Evolutionary conservation across 2,329 filamentous ascomycete species (phyloP).

Genomic region (Aureobasidium lini): DNA sequence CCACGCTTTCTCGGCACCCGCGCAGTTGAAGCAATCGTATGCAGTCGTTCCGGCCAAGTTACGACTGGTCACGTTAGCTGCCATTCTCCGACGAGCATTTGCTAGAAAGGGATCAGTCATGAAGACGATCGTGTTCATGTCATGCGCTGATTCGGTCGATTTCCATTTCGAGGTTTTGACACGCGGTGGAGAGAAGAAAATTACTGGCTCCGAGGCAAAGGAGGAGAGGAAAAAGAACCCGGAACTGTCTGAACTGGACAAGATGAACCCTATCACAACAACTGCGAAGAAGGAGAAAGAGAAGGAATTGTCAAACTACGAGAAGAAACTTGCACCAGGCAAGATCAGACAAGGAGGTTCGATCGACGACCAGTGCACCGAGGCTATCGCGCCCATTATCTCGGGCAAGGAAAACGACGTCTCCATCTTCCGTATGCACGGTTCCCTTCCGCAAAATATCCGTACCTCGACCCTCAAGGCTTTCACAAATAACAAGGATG

Average conservation of each 20-base stretch:
- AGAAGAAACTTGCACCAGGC: constrained; percentile 21
- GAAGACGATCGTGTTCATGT: constrained; percentile 96
- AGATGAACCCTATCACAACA: constrained; percentile 16
- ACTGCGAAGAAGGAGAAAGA: constrained; percentile 14
- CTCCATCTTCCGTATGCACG: constrained; percentile 80
- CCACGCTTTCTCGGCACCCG: constrained; percentile 67
- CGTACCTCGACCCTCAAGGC: constrained; percentile 78
- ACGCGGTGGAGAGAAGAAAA: constrained; percentile 31
- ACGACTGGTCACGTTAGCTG: constrained; percentile 77
- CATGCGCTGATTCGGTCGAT: constrained; percentile 92
- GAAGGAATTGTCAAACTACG: constrained; percentile 9
- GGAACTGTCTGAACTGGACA: constrained; percentile 18
- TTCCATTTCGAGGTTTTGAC: constrained; percentile 87
- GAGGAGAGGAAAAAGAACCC: constrained; percentile 20
- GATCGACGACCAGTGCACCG: constrained; percentile 42
- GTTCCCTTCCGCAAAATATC: constrained; percentile 78
- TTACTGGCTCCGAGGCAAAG: constrained; percentile 25
- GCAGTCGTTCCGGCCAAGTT: constrained; percentile 82
- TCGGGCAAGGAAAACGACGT: constrained; percentile 60
- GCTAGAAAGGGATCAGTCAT: constrained; percentile 82
- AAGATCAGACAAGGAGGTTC: constrained; percentile 35
- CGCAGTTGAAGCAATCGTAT: constrained; percentile 90
- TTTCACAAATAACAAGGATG: constrained; percentile 65
- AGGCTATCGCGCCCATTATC: constrained; percentile 63
- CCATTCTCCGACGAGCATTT: constrained; percentile 79